Base-by-base conservation (phyloP, 1,284 basidiomycete genomes). In the Microbotryum saponariae region DNA sequence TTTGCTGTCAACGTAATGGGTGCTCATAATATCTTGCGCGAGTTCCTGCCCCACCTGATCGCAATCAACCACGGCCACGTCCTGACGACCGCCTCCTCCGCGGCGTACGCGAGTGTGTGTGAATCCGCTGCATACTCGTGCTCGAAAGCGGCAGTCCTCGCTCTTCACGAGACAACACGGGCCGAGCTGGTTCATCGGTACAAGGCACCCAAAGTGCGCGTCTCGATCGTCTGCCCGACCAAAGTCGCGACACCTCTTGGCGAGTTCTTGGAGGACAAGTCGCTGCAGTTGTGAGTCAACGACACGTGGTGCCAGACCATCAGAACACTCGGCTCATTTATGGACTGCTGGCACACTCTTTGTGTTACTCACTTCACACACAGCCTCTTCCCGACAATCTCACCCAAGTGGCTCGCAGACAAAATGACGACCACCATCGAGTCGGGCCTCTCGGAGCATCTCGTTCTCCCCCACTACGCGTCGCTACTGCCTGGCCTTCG, bases 81-180 rank as follows among this genome's bases (percentile, higher is more conserved):
- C 54, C n/a, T 56, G 14, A 33, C 37, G n/a, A 23, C 44, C 25
- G 54, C 54, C 29, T 56, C 54, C 20, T n/a, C 23, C 9, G 54
- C 54, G 21, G 54, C 42, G 29, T 56, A 45, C 54, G 37, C 18
- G n/a, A 42, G 29, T 10, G 46, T 56, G 21, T 23, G 29, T 14
- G 37, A 48, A 9, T 37, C 48, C 10, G n/a, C 27, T 20, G 20
- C 29, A 25, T 56, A 56, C 37, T 48, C 54, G 8, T 21, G n/a
- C 21, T 47, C 33, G 33, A 56, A 56, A 31, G 29, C 54, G 23
- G 54, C 29, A 5, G n/a, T 29, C 23, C 16, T 56, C 1, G 29
- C 54, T 14, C 33, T 56, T 21, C 54, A 56, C 46, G 54, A 56
- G 54, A 56, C 54, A 10, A 25, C 44, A n/a, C 10, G 42, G 18